These are phyloP conservation scores for Helotiales sp. DNA, from an alignment of 2,329 filamentous ascomycete species.

Conservation along the genomic window DNA sequence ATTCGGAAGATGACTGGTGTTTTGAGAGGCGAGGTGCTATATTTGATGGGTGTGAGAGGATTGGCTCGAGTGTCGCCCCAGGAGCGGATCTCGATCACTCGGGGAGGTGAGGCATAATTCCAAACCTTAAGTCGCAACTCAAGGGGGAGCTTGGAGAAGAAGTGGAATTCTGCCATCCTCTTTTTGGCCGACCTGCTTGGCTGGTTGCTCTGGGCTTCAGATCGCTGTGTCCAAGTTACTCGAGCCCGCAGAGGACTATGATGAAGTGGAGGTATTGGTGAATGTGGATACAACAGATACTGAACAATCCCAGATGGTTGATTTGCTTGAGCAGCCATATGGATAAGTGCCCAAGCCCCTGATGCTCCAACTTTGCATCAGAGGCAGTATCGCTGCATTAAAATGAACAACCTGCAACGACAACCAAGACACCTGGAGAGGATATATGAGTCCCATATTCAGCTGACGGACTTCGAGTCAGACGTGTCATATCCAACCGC, in stretches of 20 bases:
- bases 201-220: background rate
- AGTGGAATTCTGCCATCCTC: constrained; percentile 8
- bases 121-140: constrained; percentile 29
- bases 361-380: background rate
- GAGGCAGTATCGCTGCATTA: background rate
- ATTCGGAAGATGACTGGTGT: constrained; percentile 20
- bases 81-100: constrained; percentile 27
- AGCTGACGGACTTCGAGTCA: background rate
- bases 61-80: constrained; percentile 15
- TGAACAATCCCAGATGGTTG: background rate
- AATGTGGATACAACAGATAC: background rate
- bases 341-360: background rate
- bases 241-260: background rate
- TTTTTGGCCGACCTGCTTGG: background rate
- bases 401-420: background rate
- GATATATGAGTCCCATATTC: background rate
- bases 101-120: constrained; percentile 14
- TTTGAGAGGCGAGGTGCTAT: constrained; percentile 13
- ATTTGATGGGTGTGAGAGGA: constrained; percentile 19
- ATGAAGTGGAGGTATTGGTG: constrained; percentile 1
- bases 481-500: background rate
- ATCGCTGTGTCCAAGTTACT: background rate
- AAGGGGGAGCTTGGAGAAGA: constrained; percentile 23
- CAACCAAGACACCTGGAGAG: background rate
- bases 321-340: background rate